Evolutionary conservation across 495 filamentous ascomycete species (phyloP).

Genomic region (Parathielavia appendiculata): DNA sequence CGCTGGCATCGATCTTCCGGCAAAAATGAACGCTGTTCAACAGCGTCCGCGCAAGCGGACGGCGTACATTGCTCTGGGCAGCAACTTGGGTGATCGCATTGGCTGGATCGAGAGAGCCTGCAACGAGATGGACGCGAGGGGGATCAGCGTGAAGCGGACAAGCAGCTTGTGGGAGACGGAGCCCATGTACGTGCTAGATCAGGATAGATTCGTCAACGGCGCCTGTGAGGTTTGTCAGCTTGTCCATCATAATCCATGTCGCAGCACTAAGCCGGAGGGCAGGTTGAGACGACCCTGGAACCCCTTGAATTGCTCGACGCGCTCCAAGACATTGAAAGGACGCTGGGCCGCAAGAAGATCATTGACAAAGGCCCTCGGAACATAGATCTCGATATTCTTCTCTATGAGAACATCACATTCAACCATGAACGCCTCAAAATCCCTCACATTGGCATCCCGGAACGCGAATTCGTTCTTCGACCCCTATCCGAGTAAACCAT

Average conservation of each 20-base stretch:
- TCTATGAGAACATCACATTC: constrained; percentile 69
- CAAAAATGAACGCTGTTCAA: constrained; percentile 11
- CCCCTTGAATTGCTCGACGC: constrained; percentile 71
- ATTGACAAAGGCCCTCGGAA: constrained; percentile 91
- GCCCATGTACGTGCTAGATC: constrained; percentile 92
- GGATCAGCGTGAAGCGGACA: constrained; percentile 70
- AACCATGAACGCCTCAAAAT: constrained; percentile 68
- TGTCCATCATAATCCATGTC: not conserved
- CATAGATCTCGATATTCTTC: constrained; percentile 89
- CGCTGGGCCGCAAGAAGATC: constrained; percentile 70
- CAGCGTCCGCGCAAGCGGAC: constrained; percentile 26
- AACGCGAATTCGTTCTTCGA: constrained; percentile 88
- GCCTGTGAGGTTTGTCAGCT: constrained; percentile 72
- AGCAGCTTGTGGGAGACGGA: constrained; percentile 91
- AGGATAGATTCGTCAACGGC: constrained; percentile 85
- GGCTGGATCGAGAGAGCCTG: constrained; percentile 78
- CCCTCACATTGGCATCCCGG: constrained; percentile 79
- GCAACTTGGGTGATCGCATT: constrained; percentile 86
- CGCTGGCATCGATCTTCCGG: constrained; percentile 10
- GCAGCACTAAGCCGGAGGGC: constrained; percentile 11
- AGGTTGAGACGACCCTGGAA: constrained; percentile 77
- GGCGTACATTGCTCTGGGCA: constrained; percentile 84
- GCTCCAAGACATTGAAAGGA: constrained; percentile 76
- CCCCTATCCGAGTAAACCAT: constrained; percentile 75
- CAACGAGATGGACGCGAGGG: constrained; percentile 61